Conservation (phyloP, 1,284 basidiomycete species). For the Grifola frondosa region DNA sequence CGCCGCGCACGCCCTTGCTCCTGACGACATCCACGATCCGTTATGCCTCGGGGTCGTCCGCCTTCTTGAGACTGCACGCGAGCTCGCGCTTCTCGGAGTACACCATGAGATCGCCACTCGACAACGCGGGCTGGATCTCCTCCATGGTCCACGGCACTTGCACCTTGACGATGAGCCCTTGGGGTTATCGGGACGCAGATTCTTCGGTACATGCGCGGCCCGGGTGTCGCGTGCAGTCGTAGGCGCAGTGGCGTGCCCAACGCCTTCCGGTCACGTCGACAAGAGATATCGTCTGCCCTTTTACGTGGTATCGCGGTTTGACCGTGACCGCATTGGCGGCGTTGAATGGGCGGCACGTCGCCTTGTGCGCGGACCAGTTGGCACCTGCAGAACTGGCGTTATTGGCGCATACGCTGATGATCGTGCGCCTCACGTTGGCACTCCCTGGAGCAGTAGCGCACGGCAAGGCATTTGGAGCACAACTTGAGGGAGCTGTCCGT, state of each 20-base stretch:
- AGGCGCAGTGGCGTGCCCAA: constrained; percentile 32
- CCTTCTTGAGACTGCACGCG: constrained; percentile 38
- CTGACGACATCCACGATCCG: constrained; percentile 40
- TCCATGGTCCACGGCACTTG: constrained; percentile 39
- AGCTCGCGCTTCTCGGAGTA: constrained; percentile 56
- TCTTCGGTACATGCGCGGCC: constrained; percentile 26
- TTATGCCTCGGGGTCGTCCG: constrained; percentile 39
- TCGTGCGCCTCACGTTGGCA: constrained; percentile 47
- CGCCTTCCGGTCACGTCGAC: constrained; percentile 34
- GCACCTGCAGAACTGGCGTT: constrained; percentile 28
- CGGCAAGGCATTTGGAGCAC: constrained; percentile 44
- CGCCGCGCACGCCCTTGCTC: constrained; percentile 40
- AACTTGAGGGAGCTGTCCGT: constrained; percentile 36
- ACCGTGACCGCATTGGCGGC: constrained; percentile 42
- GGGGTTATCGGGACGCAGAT: constrained; percentile 15
- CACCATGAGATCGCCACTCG: constrained; percentile 36
- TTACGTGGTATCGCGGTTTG: constrained; percentile 41
- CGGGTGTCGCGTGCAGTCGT: constrained; percentile 25
- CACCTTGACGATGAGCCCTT: constrained; percentile 54
- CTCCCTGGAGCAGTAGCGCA: constrained; percentile 49
- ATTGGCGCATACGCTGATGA: neutral
- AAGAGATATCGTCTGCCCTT: constrained; percentile 28
- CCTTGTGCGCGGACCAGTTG: constrained; percentile 51
- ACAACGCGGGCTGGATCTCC: neutral
- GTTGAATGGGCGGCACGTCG: constrained; percentile 44